Conservation (phyloP, 768 basidiomycete genomes). For the Mycena latifolia region DNA sequence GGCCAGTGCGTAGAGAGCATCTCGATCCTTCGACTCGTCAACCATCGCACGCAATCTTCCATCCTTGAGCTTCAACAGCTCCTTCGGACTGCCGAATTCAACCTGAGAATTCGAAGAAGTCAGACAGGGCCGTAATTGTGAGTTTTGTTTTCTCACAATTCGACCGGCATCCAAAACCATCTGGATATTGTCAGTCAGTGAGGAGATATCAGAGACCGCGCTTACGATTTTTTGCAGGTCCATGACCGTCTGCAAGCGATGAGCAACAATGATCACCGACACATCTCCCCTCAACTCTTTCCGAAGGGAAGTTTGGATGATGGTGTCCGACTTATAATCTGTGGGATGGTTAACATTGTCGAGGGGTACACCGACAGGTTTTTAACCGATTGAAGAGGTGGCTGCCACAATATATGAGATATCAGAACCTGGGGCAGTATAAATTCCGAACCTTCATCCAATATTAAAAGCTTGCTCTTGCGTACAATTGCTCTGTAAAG, state of each 20-base stretch:
- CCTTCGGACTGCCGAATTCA: slow-evolving; percentile 65
- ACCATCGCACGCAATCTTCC: slow-evolving; percentile 66
- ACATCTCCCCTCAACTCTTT: slow-evolving; percentile 16
- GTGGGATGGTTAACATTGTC: not conserved
- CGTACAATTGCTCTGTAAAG: slow-evolving; percentile 25
- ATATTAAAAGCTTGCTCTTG: slow-evolving; percentile 37
- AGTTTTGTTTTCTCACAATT: too few relatives aligned
- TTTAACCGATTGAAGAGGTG: slow-evolving; percentile 32
- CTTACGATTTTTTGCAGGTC: slow-evolving; percentile 27
- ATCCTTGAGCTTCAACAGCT: slow-evolving; percentile 63
- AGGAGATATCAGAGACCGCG: too few relatives aligned
- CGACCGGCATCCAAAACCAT: slow-evolving; percentile 32
- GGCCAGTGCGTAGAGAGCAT: slow-evolving; percentile 59
- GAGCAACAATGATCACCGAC: slow-evolving; percentile 19
- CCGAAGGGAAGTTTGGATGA: slow-evolving; percentile 56
- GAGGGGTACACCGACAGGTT: not conserved
- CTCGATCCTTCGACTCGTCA: slow-evolving; percentile 68
- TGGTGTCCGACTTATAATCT: slow-evolving; percentile 50
- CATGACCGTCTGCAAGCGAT: slow-evolving; percentile 29
- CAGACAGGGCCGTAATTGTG: too few relatives aligned
- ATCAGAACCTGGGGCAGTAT: too few relatives aligned
- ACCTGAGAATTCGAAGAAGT: slow-evolving; percentile 46
- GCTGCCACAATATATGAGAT: not conserved
- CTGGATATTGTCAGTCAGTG: not conserved
- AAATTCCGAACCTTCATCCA: slow-evolving; percentile 34